Evolutionary conservation across 345 rosid species (phyloP).

Genomic region (Sapria himalayana): DNA sequence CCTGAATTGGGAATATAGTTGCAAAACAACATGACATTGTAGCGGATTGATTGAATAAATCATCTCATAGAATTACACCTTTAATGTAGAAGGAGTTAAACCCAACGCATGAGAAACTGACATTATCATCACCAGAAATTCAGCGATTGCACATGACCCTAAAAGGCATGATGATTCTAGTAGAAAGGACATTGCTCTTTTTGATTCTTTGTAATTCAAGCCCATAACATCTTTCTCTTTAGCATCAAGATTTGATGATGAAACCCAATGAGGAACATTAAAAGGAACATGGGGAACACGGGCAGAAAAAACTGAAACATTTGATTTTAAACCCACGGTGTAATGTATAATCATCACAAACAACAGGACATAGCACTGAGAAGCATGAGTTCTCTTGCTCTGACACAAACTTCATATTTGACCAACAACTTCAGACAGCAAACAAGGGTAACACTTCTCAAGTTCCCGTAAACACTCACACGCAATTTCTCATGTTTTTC

Average conservation of each 20-base stretch:
- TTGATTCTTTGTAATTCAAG: constrained; percentile 71
- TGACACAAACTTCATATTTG: constrained; percentile 83
- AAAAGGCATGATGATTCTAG: constrained; percentile 64
- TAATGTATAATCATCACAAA: constrained; percentile 38
- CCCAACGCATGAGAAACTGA: constrained; percentile 58
- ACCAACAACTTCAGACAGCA: constrained; percentile 53
- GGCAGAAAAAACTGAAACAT: constrained; percentile 47
- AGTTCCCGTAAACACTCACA: constrained; percentile 78
- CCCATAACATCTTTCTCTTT: constrained; percentile 18
- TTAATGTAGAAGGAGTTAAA: constrained; percentile 78
- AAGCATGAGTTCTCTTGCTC: constrained; percentile 81
- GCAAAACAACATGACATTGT: constrained; percentile 50
- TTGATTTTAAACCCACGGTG: constrained; percentile 31
- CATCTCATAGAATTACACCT: constrained; percentile 78
- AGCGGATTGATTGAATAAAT: constrained; percentile 66
- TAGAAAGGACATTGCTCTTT: constrained; percentile 72
- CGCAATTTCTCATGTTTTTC: constrained; percentile 66
- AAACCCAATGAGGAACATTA: constrained; percentile 32
- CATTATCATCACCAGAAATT: constrained; percentile 59
- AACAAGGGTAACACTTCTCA: constrained; percentile 54
- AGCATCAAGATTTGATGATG: constrained; percentile 10
- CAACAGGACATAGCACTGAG: constrained; percentile 55
- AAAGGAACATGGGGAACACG: constrained; percentile 69
- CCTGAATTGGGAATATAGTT: constrained; percentile 32
- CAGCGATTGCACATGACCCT: constrained; percentile 68